Percentiles rank a stretch among this genome's conserved stretches.
These are phyloP conservation scores for Apiotrichum veenhuisii DNA, from an alignment of 1,284 basidiomycete genomes.

Conservation along the genomic window DNA sequence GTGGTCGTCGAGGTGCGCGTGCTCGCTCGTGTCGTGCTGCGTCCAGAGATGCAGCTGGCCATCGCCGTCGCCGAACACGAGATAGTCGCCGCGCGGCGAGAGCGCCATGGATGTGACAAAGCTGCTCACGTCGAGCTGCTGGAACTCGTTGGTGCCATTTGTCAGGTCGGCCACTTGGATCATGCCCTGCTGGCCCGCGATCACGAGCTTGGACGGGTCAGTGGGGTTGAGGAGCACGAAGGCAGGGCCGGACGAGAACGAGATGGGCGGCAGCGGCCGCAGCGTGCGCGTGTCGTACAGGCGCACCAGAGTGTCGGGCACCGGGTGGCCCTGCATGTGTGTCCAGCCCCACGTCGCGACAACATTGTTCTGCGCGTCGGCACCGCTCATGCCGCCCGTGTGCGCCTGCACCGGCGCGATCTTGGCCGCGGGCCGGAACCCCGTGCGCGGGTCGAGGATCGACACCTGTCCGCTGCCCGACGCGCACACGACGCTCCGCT, in stretches of 20 bases:
- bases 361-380: constrained; percentile 71
- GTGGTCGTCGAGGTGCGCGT: constrained; percentile 40
- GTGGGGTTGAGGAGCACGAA: constrained; percentile 81
- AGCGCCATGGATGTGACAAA: constrained; percentile 78
- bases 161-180: constrained; percentile 85
- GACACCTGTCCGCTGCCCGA: constrained; percentile 78
- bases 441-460: constrained; percentile 71
- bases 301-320: constrained; percentile 88
- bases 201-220: constrained; percentile 69
- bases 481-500: constrained; percentile 61
- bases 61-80: constrained; percentile 88
- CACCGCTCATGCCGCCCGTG: constrained; percentile 73
- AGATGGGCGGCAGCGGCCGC: constrained; percentile 69
- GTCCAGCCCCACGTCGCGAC: constrained; percentile 82
- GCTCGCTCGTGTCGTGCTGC: constrained; percentile 63
- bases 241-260: constrained; percentile 82
- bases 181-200: constrained; percentile 78
- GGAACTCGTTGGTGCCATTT: constrained; percentile 59
- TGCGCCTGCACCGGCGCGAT: constrained; percentile 68
- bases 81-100: constrained; percentile 79
- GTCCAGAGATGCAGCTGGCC: constrained; percentile 82
- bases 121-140: constrained; percentile 59
- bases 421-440: constrained; percentile 52
- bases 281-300: constrained; percentile 84
- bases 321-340: constrained; percentile 81